Evolutionary conservation across 495 filamentous ascomycete genomes (phyloP).

Genomic region (Sordaria brevicollis): DNA sequence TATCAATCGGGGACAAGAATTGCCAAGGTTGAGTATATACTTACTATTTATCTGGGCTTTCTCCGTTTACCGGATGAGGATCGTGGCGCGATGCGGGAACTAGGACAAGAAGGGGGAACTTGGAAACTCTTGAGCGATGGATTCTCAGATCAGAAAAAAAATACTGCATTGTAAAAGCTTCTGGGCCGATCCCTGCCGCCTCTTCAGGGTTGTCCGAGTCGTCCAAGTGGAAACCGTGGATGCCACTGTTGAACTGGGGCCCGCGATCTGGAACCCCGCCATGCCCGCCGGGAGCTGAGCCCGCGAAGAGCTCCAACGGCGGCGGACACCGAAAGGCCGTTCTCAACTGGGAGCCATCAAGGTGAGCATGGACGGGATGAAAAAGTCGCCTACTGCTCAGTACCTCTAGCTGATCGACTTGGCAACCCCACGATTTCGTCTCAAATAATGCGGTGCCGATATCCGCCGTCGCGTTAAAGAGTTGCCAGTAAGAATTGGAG

Average conservation of each 20-base stretch:
- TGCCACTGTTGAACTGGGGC: neutral
- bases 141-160: neutral
- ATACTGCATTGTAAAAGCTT: neutral
- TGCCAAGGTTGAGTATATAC: neutral
- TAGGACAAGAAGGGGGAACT: neutral
- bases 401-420: neutral
- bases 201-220: neutral
- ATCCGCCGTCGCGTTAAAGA: neutral
- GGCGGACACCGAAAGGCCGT: neutral
- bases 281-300: neutral
- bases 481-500: neutral
- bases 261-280: neutral
- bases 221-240: neutral
- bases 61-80: neutral
- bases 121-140: neutral
- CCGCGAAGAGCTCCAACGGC: neutral
- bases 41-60: neutral
- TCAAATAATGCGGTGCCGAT: neutral
- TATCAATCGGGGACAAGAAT: neutral
- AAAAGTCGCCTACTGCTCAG: neutral
- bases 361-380: neutral
- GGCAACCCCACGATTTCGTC: neutral
- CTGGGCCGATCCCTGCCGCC: neutral
- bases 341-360: neutral
- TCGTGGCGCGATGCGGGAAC: neutral